Percentiles rank a stretch among this genome's conserved stretches.
Evolutionary conservation across 352 stramenopile species (phyloP).

Genomic region (Pythium aquatile): DNA sequence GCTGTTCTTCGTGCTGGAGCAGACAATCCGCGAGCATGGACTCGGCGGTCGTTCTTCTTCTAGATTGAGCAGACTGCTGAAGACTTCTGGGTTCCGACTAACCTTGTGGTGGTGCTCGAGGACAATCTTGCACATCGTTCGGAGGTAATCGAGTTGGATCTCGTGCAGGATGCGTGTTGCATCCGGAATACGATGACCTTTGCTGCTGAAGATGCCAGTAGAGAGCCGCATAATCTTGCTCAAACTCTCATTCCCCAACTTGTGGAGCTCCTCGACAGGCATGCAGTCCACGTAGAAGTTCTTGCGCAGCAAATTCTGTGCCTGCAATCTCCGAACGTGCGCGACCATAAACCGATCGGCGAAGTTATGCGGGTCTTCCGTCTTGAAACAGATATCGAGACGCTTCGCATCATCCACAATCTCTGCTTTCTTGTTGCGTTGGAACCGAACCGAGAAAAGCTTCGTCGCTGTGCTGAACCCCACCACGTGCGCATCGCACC

Average conservation of each 20-base stretch:
- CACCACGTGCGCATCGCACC: slow-evolving; percentile 60
- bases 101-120: slow-evolving; percentile 76
- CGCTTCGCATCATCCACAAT: slow-evolving; percentile 40
- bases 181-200: slow-evolving; percentile 64
- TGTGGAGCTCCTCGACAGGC: slow-evolving; percentile 79
- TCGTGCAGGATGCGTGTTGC: slow-evolving; percentile 82
- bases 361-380: slow-evolving; percentile 77
- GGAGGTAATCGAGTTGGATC: slow-evolving; percentile 89
- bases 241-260: slow-evolving; percentile 75
- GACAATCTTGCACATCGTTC: slow-evolving; percentile 91
- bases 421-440: slow-evolving; percentile 63
- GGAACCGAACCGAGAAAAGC: slow-evolving; percentile 60
- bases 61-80: slow-evolving; percentile 43
- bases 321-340: slow-evolving; percentile 53
- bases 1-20: slow-evolving; percentile 22
- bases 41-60: slow-evolving; percentile 43
- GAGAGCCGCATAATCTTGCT: slow-evolving; percentile 74
- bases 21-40: slow-evolving; percentile 41
- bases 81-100: slow-evolving; percentile 56
- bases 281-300: slow-evolving; percentile 88
- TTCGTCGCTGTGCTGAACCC: slow-evolving; percentile 43
- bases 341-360: slow-evolving; percentile 68
- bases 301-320: slow-evolving; percentile 66
- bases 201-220: slow-evolving; percentile 64
- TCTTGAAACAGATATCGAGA: slow-evolving; percentile 81